These are phyloP conservation scores for Singerocomus rubriflavus DNA, from an alignment of 1,284 basidiomycete species.

Conservation along the genomic window DNA sequence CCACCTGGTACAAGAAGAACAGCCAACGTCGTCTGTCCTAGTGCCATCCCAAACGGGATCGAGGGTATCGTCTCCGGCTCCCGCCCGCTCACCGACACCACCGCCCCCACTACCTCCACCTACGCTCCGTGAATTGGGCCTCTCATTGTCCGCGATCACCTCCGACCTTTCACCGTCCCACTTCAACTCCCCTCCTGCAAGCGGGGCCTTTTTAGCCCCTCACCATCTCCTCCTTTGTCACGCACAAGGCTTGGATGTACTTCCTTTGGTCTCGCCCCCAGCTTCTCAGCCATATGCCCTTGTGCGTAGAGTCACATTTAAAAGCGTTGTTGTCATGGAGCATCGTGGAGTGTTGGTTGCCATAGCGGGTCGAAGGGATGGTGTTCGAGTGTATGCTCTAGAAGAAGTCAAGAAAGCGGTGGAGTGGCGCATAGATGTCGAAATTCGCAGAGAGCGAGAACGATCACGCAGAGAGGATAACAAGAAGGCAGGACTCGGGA, in stretches of 20 bases:
- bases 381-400: slow-evolving; percentile 79
- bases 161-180: slow-evolving; percentile 67
- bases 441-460: slow-evolving; percentile 69
- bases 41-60: slow-evolving; percentile 33
- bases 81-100: slow-evolving; percentile 56
- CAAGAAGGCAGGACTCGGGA: slow-evolving; percentile 44
- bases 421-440: slow-evolving; percentile 82
- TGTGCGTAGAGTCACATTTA: slow-evolving; percentile 74
- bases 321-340: slow-evolving; percentile 84
- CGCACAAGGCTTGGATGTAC: slow-evolving; percentile 75
- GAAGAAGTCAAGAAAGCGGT: slow-evolving; percentile 79
- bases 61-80: slow-evolving; percentile 49
- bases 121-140: slow-evolving; percentile 69
- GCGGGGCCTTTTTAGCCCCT: slow-evolving; percentile 72
- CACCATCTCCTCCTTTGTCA: slow-evolving; percentile 81
- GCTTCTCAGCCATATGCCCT: slow-evolving; percentile 72
- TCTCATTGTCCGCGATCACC: slow-evolving; percentile 65
- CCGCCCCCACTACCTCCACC: slow-evolving; percentile 70
- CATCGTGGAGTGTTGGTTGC: slow-evolving; percentile 81
- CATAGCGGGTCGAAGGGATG: slow-evolving; percentile 77
- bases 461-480: slow-evolving; percentile 60
- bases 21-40: slow-evolving; percentile 24
- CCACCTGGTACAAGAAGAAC: slow-evolving; percentile 29
- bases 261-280: slow-evolving; percentile 70
- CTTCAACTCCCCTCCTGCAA: slow-evolving; percentile 70